Evolutionary conservation across 2,329 filamentous ascomycete genomes (phyloP).

Genomic region (Epichloe elymi): DNA sequence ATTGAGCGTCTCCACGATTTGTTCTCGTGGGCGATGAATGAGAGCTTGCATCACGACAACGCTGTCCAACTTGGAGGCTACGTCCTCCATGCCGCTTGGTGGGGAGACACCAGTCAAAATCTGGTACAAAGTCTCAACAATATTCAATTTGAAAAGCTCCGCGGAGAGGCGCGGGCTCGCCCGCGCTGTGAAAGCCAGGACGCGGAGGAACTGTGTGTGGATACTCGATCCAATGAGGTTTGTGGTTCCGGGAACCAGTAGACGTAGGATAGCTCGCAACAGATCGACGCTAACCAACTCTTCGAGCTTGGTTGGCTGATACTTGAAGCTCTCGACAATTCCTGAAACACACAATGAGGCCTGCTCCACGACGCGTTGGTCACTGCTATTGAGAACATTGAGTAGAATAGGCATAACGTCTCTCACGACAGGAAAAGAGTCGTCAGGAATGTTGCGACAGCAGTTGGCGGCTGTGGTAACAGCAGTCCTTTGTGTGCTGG

Average conservation of each 20-base stretch:
- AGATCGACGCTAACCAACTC: constrained; percentile 83
- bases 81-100: constrained; percentile 62
- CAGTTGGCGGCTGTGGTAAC: constrained; percentile 97
- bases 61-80: constrained; percentile 80
- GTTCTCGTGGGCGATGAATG: constrained; percentile 87
- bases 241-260: constrained; percentile 85
- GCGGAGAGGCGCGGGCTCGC: constrained; percentile 78
- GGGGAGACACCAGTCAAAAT: constrained; percentile 93
- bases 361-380: constrained; percentile 94
- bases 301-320: constrained; percentile 76
- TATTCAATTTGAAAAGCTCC: constrained; percentile 88
- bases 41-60: constrained; percentile 98
- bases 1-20: constrained; percentile 93
- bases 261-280: constrained; percentile 69
- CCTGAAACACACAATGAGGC: constrained; percentile 89
- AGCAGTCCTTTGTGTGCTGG: constrained; percentile 88
- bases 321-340: constrained; percentile 94
- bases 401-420: constrained; percentile 95
- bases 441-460: constrained; percentile 89
- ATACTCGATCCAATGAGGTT: constrained; percentile 91
- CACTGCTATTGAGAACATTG: constrained; percentile 79
- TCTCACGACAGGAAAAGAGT: constrained; percentile 80
- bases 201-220: constrained; percentile 89
- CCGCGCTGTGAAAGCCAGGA: constrained; percentile 78
- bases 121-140: constrained; percentile 95